phyloP scores from a whole-genome alignment of 345 rosid species.

The Linum trigynum region DNA sequence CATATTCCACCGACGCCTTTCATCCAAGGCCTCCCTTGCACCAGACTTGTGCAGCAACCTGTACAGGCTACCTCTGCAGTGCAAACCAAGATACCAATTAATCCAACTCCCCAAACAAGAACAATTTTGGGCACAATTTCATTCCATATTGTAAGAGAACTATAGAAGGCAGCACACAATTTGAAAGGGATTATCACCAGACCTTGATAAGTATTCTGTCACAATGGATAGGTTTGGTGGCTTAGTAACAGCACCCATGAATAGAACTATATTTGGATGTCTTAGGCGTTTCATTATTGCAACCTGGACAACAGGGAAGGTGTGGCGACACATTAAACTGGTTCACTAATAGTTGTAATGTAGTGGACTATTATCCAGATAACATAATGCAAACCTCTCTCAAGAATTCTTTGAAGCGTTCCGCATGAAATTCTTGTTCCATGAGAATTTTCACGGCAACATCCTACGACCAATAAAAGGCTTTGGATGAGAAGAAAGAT shows the following conservation, averaged over 20 bases:
- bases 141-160: not conserved
- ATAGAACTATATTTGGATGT: conserved; percentile 98
- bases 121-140: not conserved
- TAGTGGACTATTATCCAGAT: not conserved
- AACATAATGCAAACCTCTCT: conserved; percentile 58
- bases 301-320: conserved; percentile 42
- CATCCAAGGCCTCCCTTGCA: conserved; percentile 73
- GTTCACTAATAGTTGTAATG: not conserved
- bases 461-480: conserved; percentile 46
- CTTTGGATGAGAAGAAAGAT: not conserved
- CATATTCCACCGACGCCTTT: conserved; percentile 88
- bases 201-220: conserved; percentile 98
- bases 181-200: conserved; percentile 2
- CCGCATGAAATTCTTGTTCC: conserved; percentile 95
- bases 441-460: conserved; percentile 99
- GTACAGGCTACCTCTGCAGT: conserved; percentile 90
- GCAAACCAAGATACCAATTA: conserved; percentile 19
- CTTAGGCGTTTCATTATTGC: conserved; percentile 94
- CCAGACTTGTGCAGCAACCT: conserved; percentile 89
- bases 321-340: not conserved
- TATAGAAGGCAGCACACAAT: not conserved
- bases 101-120: conserved; percentile 6
- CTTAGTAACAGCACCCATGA: conserved; percentile 97
- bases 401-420: conserved; percentile 79
- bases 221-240: conserved; percentile 97